Evolutionary conservation across 1,139 yeast species (phyloP).

Genomic region (Scheffersomyces lignicola): DNA sequence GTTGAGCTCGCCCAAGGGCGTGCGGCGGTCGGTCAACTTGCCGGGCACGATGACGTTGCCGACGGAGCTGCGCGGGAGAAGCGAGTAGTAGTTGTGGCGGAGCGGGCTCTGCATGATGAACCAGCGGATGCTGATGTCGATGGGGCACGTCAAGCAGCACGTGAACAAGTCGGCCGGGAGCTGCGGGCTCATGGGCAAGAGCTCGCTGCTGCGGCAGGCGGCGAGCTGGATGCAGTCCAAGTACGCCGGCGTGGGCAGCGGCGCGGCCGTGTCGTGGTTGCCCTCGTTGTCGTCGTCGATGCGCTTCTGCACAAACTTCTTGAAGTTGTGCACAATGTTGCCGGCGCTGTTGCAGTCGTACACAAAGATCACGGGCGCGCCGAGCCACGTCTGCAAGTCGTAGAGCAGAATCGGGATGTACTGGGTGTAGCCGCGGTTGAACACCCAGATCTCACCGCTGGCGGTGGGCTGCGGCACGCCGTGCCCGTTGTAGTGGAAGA

Average conservation of each 20-base stretch:
- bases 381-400: slow-evolving; percentile 95
- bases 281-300: slow-evolving; percentile 84
- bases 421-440: slow-evolving; percentile 94
- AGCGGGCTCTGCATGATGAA: slow-evolving; percentile 83
- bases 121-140: slow-evolving; percentile 91
- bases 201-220: slow-evolving; percentile 85
- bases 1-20: slow-evolving; percentile 93
- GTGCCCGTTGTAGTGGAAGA: slow-evolving; percentile 96
- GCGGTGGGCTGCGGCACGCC: slow-evolving; percentile 98
- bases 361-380: slow-evolving; percentile 95
- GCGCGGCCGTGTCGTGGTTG: slow-evolving; percentile 62
- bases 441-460: slow-evolving; percentile 99
- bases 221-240: slow-evolving; percentile 92
- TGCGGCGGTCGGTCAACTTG: slow-evolving; percentile 84
- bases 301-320: slow-evolving; percentile 86
- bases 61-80: slow-evolving; percentile 48
- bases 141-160: slow-evolving; percentile 93
- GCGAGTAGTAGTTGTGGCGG: slow-evolving; percentile 60
- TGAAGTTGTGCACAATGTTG: slow-evolving; percentile 85
- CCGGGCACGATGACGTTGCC: slow-evolving; percentile 84
- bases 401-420: slow-evolving; percentile 93
- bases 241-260: slow-evolving; percentile 68
- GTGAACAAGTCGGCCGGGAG: slow-evolving; percentile 96
- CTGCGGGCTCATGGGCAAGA: slow-evolving; percentile 90
- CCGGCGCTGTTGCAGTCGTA: slow-evolving; percentile 97